Evolutionary conservation across 305 asterid genomes (phyloP), one percentile per base, ranked within the genome.

Genomic region (Plantago coronopus): DNA sequence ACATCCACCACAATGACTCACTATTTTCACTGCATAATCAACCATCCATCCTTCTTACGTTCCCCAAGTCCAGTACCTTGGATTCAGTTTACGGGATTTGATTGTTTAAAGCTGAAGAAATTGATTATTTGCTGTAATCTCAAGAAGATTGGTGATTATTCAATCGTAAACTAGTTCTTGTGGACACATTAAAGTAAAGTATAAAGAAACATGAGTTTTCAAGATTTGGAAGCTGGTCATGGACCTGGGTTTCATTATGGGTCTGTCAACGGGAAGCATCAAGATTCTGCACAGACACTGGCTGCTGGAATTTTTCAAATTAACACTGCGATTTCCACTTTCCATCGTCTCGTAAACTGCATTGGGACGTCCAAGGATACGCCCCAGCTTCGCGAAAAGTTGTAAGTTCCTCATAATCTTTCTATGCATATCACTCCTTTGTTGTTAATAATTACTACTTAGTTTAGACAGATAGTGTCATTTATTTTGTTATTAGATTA

Each of bases 361-460:
- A 85, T 87, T 0, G 95, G 95, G 40, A 87, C 95, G n/a, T 86
- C 94, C 3, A 87, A 84, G 68, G 95, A 87, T 68, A 80, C 90
- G 37, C 87, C 93, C 2, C 86, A 84, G 66, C 89, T 83, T 57
- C 93, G 93, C 0, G 93, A 84, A 34, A 86, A 84, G 74, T 76
- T 86, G 95, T 86, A 64, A 78, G 89, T 67, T n/a, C 37, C 48
- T 43, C 11, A 4, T 42, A 7, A 17, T 29, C 14, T 1, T 2
- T 17, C 15, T 14, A 18, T 20, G n/a, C n/a, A n/a, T n/a, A n/a
- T n/a, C n/a, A n/a, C n/a, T n/a, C n/a, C n/a, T n/a, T n/a, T n/a
- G n/a, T n/a, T n/a, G n/a, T n/a, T n/a, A n/a, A n/a, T n/a, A n/a
- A n/a, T n/a, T n/a, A n/a, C 25, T 17, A 6, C 3, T 20, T 49